Base-by-base conservation (phyloP, 1,284 basidiomycete genomes). In the Cutaneotrichosporon arboriforme region DNA sequence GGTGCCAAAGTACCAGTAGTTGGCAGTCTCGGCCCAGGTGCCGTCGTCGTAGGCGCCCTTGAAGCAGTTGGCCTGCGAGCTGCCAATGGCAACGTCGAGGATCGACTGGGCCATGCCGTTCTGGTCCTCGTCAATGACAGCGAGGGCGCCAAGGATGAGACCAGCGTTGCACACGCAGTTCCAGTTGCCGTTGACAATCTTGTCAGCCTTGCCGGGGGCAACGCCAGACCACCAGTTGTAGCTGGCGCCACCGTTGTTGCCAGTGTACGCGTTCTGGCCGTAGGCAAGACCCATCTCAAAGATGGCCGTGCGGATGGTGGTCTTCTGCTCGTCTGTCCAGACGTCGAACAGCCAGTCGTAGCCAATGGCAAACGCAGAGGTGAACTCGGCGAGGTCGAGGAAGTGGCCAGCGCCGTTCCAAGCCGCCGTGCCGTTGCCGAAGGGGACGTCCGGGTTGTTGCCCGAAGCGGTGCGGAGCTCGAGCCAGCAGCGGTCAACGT, bases 1-100 rank as follows among this genome's bases (percentile, higher is more conserved):
- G 39, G 89, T 93, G 69, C 89, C 89, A 67, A 92, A 93, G 77
- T 92, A 91, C 90, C 90, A 93, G 72, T 94, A 96, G 77, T 97
- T 91, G 54, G 91, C 81, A 1, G 92, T 97, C 77, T 99, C 94
- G 18, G 84, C 78, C 94, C 96, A 98, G 17, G 90, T 88, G 18
- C 94, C 94, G 68, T 97, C 94, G 35, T 78, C 69, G 80, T 80
- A 35, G 22, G 78, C 75, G 49, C 75, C 81, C 15, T 68, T 58
- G 66, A 84, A 88, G 72, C 96, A 98, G 74, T 92, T 92, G 54
- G 77, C 62, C 57, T 83, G 78, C 35, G 46, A 34, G 20, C 14
- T 15, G 22, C 33, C 21, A 31, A 43, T 14, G n/a, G 52, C 35
- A 13, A 31, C 34, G 13, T 8, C 8, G 13, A 64, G 26, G 18